A percentile compares a stretch with the other conserved stretches of the same genome.
These are phyloP conservation scores for Heritiera littoralis DNA, from an alignment of 345 rosid genomes.

Conservation along the genomic window DNA sequence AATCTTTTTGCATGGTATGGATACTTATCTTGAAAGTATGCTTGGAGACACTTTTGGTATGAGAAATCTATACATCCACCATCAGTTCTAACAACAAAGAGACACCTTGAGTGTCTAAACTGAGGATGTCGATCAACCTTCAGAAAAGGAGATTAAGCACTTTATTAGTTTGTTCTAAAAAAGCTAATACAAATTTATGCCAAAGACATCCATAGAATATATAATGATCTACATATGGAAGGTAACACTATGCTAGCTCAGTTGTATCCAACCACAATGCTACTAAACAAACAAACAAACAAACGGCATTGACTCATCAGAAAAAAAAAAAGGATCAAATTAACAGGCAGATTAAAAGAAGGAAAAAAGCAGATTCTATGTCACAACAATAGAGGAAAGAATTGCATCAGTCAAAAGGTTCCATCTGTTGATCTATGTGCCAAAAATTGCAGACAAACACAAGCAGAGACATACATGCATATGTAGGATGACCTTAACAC, in stretches of 20 bases:
- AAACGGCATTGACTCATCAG: background rate
- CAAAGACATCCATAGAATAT: background rate
- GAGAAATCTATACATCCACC: constrained; percentile 98
- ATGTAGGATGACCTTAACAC: background rate
- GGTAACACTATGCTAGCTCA: background rate
- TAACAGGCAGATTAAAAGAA: background rate
- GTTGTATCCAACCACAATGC: background rate
- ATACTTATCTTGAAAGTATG: constrained; percentile 67
- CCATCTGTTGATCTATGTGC: background rate
- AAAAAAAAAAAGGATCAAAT: background rate
- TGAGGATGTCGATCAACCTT: constrained; percentile 94
- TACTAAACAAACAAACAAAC: background rate
- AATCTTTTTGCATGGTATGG: constrained; percentile 76
- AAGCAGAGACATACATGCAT: background rate
- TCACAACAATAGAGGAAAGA: background rate
- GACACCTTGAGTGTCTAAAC: constrained; percentile 77
- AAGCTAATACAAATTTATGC: background rate
- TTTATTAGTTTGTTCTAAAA: constrained; percentile 26
- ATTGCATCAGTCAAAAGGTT: background rate
- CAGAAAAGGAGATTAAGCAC: constrained; percentile 19
- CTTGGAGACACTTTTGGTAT: constrained; percentile 86
- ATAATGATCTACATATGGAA: background rate
- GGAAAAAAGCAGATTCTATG: background rate
- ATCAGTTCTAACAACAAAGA: constrained; percentile 89
- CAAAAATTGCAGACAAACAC: background rate